Base-by-base conservation (phyloP, 805 yeast genomes). In the Suhomyces sp. region DNA sequence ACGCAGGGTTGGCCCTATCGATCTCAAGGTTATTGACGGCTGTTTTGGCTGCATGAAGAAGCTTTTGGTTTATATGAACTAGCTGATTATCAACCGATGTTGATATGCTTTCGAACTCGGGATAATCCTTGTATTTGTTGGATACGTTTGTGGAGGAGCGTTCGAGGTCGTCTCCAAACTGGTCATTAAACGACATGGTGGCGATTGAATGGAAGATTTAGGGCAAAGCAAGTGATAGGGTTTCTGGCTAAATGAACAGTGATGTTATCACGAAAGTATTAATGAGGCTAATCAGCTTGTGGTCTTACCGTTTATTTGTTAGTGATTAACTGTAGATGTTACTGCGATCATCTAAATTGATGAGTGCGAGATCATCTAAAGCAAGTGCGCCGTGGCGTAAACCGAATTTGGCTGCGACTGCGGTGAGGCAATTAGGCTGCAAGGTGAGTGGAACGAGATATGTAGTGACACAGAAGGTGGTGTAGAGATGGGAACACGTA, bases 21-120 rank as follows among this genome's bases (percentile, higher is more conserved):
- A 49, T 10, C 40, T 53, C 26, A 5, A 41, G 42, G 26, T 48
- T 48, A 24, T 36, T 29, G 6, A 54, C 22, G 2, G 52, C 49
- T 22, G 41, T 38, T 19, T 51, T 46, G 54, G 49, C 13, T 42
- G 58, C 40, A 66, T 44, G 53, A 52, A 54, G 44, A 15, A 51
- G 57, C n/a, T 47, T 59, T 36, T 62, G 59, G 51, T 73, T 73
- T 51, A 75, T 61, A 46, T 57, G 59, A 46, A 61, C 60, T 31
- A 74, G 64, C 13, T 60, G 59, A 48, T 64, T 60, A 26, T 75
- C 78, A 22, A 75, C 67, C 5, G 67, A 52, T 15, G 63, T 62
- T 3, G 73, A 66, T 22, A 62, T 51, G 6, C 60, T 44, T 42
- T 73, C 78, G 54, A 74, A 75, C 54, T 74, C 75, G 10, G 79